Evolutionary conservation across 164 flowering plant genomes (phyloP), one percentile per base, ranked within the genome.

Genomic region (Sedum album): DNA sequence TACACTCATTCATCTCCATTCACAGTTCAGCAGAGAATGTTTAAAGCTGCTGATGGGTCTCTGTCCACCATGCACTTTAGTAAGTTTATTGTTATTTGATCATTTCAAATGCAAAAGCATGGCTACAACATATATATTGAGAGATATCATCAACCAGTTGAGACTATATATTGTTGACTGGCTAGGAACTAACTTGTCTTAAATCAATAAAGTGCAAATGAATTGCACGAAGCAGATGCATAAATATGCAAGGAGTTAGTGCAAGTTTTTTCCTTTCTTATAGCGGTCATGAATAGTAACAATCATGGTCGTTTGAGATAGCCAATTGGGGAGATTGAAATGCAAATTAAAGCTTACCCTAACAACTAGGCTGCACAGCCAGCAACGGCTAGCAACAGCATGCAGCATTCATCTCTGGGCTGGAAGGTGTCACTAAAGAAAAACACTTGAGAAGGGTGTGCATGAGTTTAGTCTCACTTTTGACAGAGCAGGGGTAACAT

Each of bases 401-500:
- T 28, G 62, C 62, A 57, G 4, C n/a, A n/a, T n/a, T 30, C 62
- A 28, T 26, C 33, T 57, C 62, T 28, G 20, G 33, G 62, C n/a
- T n/a, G n/a, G n/a, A n/a, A n/a, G n/a, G n/a, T n/a, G n/a, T 26
- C 62, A 28, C 11, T 57, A 57, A 57, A 57, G 62, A 57, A 57
- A 57, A 11, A 57, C 62, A 57, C 33, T 57, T 26, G 62, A 57
- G 62, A 28, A 55, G 6, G 61, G 30, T 23, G 13, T 55, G 61
- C 31, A 26, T 26, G 33, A 57, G 33, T 57, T 57, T 57, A 57
- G 33, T 57, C 62, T 57, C 62, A 57, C 62, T 57, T 57, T 57
- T 57, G 62, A 57, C 62, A 26, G 62, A 57, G 35, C 62, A 57
- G 62, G 62, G 62, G 62, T 20, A 57, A 33, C 62, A 57, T 57